Evolutionary conservation across 2,329 filamentous ascomycete genomes (phyloP).

Genomic region (Aureobasidium sp.): DNA sequence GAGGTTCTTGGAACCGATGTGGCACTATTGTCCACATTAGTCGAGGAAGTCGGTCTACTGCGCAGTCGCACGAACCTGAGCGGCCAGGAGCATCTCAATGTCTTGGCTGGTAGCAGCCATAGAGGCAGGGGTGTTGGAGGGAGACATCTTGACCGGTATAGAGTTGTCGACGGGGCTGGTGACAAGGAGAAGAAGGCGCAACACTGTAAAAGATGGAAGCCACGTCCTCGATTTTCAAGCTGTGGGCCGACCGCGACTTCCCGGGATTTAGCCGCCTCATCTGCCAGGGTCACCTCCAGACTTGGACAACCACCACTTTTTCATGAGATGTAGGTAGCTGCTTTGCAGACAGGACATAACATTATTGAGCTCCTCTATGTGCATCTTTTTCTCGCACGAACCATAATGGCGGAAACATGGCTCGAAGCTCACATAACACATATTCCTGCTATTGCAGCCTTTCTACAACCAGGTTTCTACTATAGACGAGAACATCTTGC

Average conservation of each 20-base stretch:
- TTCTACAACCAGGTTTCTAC: too few relatives aligned
- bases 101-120: conserved; percentile 98
- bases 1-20: conserved; percentile 98
- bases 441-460: too few relatives aligned
- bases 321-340: not conserved
- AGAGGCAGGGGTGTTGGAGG: conserved; percentile 82
- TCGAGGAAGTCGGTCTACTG: conserved; percentile 40
- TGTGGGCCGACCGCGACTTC: not conserved
- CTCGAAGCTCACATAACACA: too few relatives aligned
- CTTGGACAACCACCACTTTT: not conserved
- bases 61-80: conserved; percentile 31
- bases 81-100: conserved; percentile 98
- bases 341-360: not conserved
- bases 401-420: too few relatives aligned
- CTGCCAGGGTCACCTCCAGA: not conserved
- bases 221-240: conserved; percentile 4
- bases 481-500: too few relatives aligned
- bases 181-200: conserved; percentile 13
- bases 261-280: not conserved
- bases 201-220: not conserved
- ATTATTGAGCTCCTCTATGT: not conserved
- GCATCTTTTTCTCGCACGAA: not conserved
- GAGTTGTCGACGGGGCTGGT: conserved; percentile 16
- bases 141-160: conserved; percentile 68
- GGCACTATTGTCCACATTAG: conserved; percentile 43